Conservation (phyloP, 257 asterid species). For the Solanum chmielewskii region DNA sequence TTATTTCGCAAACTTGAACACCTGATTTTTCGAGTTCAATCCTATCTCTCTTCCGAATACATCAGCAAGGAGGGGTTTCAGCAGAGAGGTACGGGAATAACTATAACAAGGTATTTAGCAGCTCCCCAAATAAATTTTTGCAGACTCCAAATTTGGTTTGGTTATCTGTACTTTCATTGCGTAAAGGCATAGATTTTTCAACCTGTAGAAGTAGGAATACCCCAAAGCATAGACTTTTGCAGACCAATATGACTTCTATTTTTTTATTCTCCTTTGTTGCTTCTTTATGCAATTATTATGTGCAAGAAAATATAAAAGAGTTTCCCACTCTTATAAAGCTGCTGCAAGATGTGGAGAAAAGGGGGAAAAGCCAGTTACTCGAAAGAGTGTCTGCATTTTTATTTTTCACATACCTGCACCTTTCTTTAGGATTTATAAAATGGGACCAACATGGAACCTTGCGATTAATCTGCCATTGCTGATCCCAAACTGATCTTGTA, state of each 20-base stretch:
- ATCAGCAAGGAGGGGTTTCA: not conserved
- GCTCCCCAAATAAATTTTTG: not conserved
- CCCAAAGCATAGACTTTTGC: not conserved
- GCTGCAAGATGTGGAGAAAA: not conserved
- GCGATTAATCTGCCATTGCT: slow-evolving; percentile 64
- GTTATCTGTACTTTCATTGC: not conserved
- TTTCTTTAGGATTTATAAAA: slow-evolving; percentile 32
- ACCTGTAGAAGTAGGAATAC: not conserved
- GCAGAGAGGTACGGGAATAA: not conserved
- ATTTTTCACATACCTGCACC: slow-evolving; percentile 54
- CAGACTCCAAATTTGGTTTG: not conserved
- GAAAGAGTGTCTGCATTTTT: not conserved
- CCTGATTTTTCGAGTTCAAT: not conserved
- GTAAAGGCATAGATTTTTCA: not conserved
- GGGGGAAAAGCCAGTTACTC: not conserved
- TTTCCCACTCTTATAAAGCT: not conserved
- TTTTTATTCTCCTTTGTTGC: not conserved
- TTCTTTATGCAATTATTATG: not conserved
- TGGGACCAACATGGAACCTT: slow-evolving; percentile 87
- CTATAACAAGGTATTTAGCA: not conserved
- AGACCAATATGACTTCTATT: not conserved
- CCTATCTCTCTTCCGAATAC: not conserved
- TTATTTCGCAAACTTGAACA: not conserved
- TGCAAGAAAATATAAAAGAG: not conserved
- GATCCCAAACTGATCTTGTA: slow-evolving; percentile 43